phyloP scores from a whole-genome alignment of 495 filamentous ascomycete genomes.

The Schizothecium vesticola region DNA sequence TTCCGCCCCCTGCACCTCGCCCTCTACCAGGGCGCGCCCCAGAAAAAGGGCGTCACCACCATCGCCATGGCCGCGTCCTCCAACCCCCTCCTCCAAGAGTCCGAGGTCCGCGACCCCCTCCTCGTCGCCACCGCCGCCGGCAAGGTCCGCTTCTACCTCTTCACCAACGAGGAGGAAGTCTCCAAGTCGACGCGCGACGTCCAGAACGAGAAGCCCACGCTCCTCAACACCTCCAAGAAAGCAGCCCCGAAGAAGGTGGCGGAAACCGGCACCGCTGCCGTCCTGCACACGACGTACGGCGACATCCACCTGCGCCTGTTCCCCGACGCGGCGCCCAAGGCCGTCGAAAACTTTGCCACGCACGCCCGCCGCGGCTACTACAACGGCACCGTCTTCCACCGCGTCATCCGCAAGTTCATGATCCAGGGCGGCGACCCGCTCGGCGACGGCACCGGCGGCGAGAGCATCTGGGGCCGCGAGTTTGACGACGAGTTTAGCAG shows the following conservation, averaged over 20 bases:
- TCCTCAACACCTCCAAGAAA: conserved; percentile 38
- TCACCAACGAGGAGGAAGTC: conserved; percentile 81
- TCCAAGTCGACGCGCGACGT: conserved; percentile 83
- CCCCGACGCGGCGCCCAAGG: conserved; percentile 85
- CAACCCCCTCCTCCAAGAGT: conserved; percentile 90
- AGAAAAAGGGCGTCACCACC: conserved; percentile 85
- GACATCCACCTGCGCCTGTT: conserved; percentile 94
- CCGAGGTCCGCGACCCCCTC: conserved; percentile 87
- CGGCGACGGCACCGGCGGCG: conserved; percentile 91
- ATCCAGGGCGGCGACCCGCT: conserved; percentile 90
- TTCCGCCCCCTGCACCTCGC: conserved; percentile 76
- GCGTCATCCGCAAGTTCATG: conserved; percentile 98
- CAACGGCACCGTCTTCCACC: conserved; percentile 95
- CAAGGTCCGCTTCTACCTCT: conserved; percentile 97
- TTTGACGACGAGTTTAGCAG: conserved; percentile 94
- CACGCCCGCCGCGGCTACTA: conserved; percentile 88
- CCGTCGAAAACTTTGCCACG: conserved; percentile 98
- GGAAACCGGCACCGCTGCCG: conserved; percentile 70
- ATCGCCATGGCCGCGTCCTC: conserved; percentile 95
- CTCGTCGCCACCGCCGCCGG: conserved; percentile 75
- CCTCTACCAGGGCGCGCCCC: conserved; percentile 92
- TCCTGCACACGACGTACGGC: conserved; percentile 88
- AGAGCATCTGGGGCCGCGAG: conserved; percentile 93
- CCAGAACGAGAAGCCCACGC: conserved; percentile 86
- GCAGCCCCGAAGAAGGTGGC: conserved; percentile 50